Evolutionary conservation across 345 rosid species (phyloP).

Genomic region (Geranium brycei): DNA sequence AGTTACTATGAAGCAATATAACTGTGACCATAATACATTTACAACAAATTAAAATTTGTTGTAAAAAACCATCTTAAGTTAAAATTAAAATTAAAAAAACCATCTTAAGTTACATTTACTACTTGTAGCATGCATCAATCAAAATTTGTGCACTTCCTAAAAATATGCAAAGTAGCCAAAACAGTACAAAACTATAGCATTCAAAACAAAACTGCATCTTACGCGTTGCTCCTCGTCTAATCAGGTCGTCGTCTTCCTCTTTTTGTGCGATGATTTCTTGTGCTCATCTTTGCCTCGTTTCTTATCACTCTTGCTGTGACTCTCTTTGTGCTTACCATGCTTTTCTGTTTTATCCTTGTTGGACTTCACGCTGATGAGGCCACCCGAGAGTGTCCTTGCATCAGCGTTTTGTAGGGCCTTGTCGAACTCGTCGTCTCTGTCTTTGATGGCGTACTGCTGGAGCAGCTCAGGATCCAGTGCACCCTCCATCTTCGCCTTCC

Average conservation of each 20-base stretch:
- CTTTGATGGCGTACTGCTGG: conserved; percentile 53
- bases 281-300: conserved; percentile 40
- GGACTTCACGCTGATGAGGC: conserved; percentile 57
- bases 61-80: no score
- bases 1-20: no score
- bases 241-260: conserved; percentile 24
- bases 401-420: conserved; percentile 44
- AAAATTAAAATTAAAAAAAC: no score
- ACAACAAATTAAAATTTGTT: no score
- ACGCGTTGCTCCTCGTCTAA: no score
- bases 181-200: no score
- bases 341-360: conserved; percentile 23
- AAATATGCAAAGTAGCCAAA: no score
- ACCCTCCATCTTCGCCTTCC: conserved; percentile 48
- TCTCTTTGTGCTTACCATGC: conserved; percentile 30
- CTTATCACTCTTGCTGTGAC: conserved; percentile 29
- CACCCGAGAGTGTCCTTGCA: conserved; percentile 43
- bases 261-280: conserved; percentile 38
- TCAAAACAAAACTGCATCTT: no score
- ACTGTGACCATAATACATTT: no score
- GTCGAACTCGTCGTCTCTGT: conserved; percentile 50
- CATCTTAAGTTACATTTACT: no score
- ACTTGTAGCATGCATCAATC: no score
- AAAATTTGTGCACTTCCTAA: no score
- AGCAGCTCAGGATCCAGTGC: conserved; percentile 48